A percentile compares a stretch with the other conserved stretches of the same genome.
These are phyloP conservation scores for Claviceps sp. DNA, from an alignment of 2,329 filamentous ascomycete genomes.

Conservation along the genomic window DNA sequence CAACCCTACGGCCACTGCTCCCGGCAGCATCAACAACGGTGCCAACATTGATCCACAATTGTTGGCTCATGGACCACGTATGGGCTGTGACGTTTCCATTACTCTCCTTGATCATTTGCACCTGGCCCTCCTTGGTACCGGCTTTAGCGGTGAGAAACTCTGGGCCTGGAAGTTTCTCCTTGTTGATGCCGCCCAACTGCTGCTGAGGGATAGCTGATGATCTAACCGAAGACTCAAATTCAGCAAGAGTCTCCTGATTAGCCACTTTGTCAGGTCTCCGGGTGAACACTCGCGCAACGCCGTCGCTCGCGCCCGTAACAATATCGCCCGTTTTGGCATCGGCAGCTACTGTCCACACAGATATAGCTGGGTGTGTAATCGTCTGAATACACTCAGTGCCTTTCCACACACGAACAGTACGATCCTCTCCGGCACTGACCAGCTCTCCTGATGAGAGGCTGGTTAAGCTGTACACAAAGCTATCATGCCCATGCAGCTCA, in stretches of 20 bases:
- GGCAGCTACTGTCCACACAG: conserved; percentile 85
- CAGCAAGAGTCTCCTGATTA: conserved; percentile 49
- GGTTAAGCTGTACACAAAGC: conserved; percentile 82
- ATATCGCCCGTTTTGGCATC: conserved; percentile 78
- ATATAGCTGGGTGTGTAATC: conserved; percentile 93
- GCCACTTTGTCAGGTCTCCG: conserved; percentile 57
- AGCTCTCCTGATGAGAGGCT: conserved; percentile 72
- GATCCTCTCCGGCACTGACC: conserved; percentile 83
- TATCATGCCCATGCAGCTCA: conserved; percentile 78
- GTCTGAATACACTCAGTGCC: conserved; percentile 77
- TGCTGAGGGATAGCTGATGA: conserved; percentile 79
- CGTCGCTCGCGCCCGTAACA: conserved; percentile 84
- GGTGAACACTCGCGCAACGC: conserved; percentile 72
- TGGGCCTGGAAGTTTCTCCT: conserved; percentile 78
- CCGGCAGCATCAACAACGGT: conserved; percentile 84
- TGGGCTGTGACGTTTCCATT: conserved; percentile 78
- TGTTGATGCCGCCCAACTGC: conserved; percentile 72
- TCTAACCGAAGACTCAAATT: conserved; percentile 73
- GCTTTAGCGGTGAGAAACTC: conserved; percentile 72
- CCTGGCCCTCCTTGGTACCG: conserved; percentile 92
- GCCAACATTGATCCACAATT: conserved; percentile 79
- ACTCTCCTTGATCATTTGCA: conserved; percentile 76
- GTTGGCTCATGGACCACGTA: conserved; percentile 62
- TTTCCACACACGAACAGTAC: conserved; percentile 84
- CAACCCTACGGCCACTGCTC: conserved; percentile 64